Percentiles rank a stretch among this genome's conserved stretches.
phyloP scores from a whole-genome alignment of 768 basidiomycete genomes.

The Mycena haematopus region DNA sequence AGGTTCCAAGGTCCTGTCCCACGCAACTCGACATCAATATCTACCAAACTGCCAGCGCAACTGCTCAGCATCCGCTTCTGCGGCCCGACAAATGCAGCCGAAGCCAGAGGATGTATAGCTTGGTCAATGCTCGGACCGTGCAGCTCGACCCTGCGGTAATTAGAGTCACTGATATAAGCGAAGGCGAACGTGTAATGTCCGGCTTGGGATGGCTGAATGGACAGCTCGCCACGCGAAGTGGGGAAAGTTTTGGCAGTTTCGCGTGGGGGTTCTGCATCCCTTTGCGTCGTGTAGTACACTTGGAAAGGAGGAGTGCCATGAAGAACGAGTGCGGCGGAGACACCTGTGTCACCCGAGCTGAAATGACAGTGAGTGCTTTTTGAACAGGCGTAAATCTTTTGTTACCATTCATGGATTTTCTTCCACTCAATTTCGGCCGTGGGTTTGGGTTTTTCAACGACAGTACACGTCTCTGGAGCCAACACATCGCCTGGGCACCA shows the following conservation, averaged over 20 bases:
- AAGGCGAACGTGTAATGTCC: conserved; percentile 91
- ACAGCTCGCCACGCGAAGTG: conserved; percentile 79
- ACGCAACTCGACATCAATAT: conserved; percentile 84
- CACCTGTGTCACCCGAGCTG: conserved; percentile 91
- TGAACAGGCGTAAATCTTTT: neutral
- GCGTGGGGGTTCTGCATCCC: conserved; percentile 67
- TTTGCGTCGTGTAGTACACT: conserved; percentile 78
- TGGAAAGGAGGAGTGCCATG: conserved; percentile 91
- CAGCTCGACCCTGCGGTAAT: conserved; percentile 81
- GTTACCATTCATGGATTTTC: conserved; percentile 88
- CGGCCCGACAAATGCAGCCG: conserved; percentile 69
- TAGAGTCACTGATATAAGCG: conserved; percentile 77
- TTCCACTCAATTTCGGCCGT: conserved; percentile 89
- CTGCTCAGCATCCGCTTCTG: conserved; percentile 68
- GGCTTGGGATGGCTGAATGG: conserved; percentile 85
- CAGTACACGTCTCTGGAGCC: conserved; percentile 81
- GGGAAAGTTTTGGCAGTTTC: conserved; percentile 67
- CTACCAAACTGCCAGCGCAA: conserved; percentile 79
- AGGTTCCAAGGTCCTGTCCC: conserved; percentile 93
- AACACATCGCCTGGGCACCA: conserved; percentile 85
- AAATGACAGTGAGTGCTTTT: conserved; percentile 15
- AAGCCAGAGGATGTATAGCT: conserved; percentile 87
- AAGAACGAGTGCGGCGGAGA: conserved; percentile 84
- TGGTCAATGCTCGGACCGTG: conserved; percentile 83
- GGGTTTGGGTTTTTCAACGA: conserved; percentile 77